Percentiles rank a stretch among this genome's conserved stretches.
Conservation (phyloP, 2,329 filamentous ascomycete genomes). For the Aspergillus oerlinghausenensis region DNA sequence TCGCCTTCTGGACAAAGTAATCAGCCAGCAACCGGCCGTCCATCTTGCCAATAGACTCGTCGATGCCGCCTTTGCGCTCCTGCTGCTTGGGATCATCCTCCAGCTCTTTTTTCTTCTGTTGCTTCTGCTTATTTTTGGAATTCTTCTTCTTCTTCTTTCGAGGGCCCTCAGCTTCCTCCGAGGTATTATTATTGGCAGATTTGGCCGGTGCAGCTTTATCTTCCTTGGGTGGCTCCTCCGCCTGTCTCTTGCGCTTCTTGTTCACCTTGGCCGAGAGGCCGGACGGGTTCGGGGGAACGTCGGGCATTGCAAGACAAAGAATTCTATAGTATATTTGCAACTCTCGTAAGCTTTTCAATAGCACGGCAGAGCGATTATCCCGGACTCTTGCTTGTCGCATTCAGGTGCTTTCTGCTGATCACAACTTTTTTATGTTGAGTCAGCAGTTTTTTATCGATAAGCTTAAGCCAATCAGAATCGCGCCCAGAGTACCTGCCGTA, state of each 20-base stretch:
- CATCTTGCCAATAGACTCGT: constrained; percentile 76
- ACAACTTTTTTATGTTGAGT: constrained; percentile 22
- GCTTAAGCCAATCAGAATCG: constrained; percentile 14
- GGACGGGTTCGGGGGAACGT: constrained; percentile 16
- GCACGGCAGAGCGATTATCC: not conserved
- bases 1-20: constrained; percentile 74
- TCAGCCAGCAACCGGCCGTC: constrained; percentile 79
- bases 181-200: constrained; percentile 13
- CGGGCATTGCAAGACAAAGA: constrained; percentile 10
- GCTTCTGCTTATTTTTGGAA: constrained; percentile 46
- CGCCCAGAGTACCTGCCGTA: constrained; percentile 7
- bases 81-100: constrained; percentile 24
- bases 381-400: not conserved
- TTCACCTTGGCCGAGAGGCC: constrained; percentile 32
- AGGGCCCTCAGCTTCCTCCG: constrained; percentile 15
- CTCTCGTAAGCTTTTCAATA: not conserved
- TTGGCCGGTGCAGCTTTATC: constrained; percentile 18
- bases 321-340: not conserved
- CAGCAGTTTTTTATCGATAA: constrained; percentile 33
- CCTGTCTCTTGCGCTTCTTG: constrained; percentile 40
- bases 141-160: constrained; percentile 31
- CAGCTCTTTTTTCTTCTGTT: constrained; percentile 36
- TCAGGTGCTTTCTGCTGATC: not conserved
- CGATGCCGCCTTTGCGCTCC: constrained; percentile 69
- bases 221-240: constrained; percentile 27